These are phyloP conservation scores for Arbutus unedo DNA, from an alignment of 148 eudicot genomes.

Conservation along the genomic window DNA sequence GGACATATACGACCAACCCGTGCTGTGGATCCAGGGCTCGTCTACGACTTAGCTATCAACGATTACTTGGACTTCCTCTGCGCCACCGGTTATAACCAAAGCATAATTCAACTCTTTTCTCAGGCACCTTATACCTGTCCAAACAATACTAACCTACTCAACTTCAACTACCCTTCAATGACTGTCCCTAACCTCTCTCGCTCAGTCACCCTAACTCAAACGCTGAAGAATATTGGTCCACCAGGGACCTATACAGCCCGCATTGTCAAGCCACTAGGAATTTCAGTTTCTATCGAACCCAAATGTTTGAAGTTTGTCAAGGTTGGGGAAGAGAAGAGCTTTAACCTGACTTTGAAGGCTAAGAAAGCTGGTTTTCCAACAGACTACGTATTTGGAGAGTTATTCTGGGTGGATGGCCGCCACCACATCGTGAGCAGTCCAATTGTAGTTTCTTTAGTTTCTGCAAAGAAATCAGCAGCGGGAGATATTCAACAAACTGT, in stretches of 20 bases:
- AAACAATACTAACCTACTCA: conserved; percentile 11
- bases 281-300: conserved; percentile 39
- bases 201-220: conserved; percentile 43
- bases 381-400: conserved; percentile 44
- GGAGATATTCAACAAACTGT: background rate
- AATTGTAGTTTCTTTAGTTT: conserved; percentile 31
- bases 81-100: conserved; percentile 44
- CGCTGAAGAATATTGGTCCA: conserved; percentile 52
- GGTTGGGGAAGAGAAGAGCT: conserved; percentile 47
- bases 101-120: conserved; percentile 25
- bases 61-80: conserved; percentile 63
- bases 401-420: conserved; percentile 57
- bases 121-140: conserved; percentile 30
- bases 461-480: background rate
- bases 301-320: conserved; percentile 30
- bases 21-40: conserved; percentile 58
- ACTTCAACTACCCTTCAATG: conserved; percentile 62
- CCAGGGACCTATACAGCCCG: conserved; percentile 33
- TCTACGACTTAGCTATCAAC: conserved; percentile 38
- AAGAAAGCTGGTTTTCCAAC: background rate
- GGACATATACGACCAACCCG: conserved; percentile 57
- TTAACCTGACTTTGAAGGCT: conserved; percentile 31
- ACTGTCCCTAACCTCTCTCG: conserved; percentile 38
- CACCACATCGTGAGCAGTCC: conserved; percentile 58
- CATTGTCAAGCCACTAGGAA: conserved; percentile 32